Percentiles rank a stretch among this genome's conserved stretches.
phyloP scores from a whole-genome alignment of 2,329 filamentous ascomycete species.

The Exophiala oligosperma region DNA sequence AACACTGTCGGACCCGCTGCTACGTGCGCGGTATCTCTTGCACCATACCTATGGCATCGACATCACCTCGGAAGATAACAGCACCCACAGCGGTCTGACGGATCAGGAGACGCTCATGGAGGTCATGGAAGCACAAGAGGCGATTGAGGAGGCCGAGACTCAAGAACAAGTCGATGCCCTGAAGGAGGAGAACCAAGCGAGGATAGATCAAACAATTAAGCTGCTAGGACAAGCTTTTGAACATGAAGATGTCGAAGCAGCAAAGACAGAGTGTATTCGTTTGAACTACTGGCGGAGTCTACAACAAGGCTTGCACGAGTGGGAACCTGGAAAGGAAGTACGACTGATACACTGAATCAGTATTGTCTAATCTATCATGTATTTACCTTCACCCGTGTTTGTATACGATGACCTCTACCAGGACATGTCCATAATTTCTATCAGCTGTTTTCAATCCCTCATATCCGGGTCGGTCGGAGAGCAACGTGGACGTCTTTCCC shows the following conservation, averaged over 20 bases:
- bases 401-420: background rate
- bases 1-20: conserved; percentile 74
- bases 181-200: conserved; percentile 64
- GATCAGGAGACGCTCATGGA: conserved; percentile 77
- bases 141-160: conserved; percentile 62
- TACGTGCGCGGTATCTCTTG: conserved; percentile 86
- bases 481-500: no score
- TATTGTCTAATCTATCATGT: conserved; percentile 1
- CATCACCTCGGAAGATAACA: conserved; percentile 72
- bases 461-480: no score
- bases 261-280: conserved; percentile 70
- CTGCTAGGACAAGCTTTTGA: conserved; percentile 66
- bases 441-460: background rate
- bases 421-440: background rate
- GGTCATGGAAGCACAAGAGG: conserved; percentile 77
- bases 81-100: conserved; percentile 59
- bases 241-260: conserved; percentile 63
- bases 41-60: conserved; percentile 67
- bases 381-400: background rate
- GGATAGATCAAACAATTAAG: conserved; percentile 65
- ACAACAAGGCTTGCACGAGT: conserved; percentile 73
- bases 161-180: conserved; percentile 64
- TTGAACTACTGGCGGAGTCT: conserved; percentile 92
- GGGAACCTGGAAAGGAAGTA: conserved; percentile 74
- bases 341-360: conserved; percentile 54